Base-by-base conservation (phyloP, 164 flowering plant species). In the Dillenia turbinata region DNA sequence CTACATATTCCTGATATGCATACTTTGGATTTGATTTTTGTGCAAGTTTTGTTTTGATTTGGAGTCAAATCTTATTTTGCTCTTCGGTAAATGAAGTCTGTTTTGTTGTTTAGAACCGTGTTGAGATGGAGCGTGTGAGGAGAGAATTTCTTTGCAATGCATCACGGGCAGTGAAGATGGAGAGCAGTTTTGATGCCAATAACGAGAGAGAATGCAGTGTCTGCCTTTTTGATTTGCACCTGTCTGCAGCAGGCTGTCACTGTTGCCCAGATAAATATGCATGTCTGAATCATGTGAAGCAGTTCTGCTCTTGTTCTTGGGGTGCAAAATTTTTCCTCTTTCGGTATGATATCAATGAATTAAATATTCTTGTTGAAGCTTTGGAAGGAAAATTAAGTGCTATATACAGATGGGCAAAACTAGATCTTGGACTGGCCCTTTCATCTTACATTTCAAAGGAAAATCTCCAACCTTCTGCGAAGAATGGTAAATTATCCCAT, bases 301-400 rank as follows among this genome's bases (percentile, higher is more conserved):
- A 78, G 59, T 75, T 92, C 1, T 89, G 98, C 71, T 68, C 79
- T 50, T 89, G 98, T 72, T 58, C 82, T 52, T 83, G 90, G 86
- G 69, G 68, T 54, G 57, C 61, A 43, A 86, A 68, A 70, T 45
- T 61, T 72, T 80, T 86, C 64, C 77, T 83, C 43, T 80, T 75
- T 70, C 85, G 96, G 4, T 83, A 87, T 64, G 77, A 75, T n/a
- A 81, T 79, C 46, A 58, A 50, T 46, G 91, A 92, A 46, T 70
- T 89, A 49, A 62, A 85, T 59, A n/a, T 76, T 49, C 83, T 90
- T 51, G 66, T 77, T 46, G 85, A 86, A 55, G 96, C 94, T 55
- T 57, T 87, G 70, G 87, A 78, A 73, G 96, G 96, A 17, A 85
- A 89, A 71, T 61, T 87, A 63, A 83, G 86, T 78, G 82, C 97